Conservation (phyloP, 2,329 filamentous ascomycete genomes). For the Alternaria sp. region DNA sequence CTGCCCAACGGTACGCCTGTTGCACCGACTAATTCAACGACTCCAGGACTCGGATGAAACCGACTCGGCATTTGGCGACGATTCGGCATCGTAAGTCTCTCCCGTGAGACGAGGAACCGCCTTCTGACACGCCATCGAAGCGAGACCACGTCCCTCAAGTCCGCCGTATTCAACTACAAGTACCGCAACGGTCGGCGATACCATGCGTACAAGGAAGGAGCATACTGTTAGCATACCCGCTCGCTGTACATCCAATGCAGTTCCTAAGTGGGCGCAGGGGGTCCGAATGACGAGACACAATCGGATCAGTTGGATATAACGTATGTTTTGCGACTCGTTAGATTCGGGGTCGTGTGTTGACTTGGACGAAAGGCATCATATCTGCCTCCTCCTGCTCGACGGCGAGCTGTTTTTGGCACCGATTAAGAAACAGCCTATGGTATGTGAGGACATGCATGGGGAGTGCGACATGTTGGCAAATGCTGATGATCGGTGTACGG, state of each 20-base stretch:
- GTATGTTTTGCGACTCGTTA: conserved; percentile 11
- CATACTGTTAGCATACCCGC: conserved; percentile 31
- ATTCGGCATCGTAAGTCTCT: conserved; percentile 26
- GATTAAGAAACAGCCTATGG: conserved; percentile 29
- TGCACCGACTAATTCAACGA: background rate
- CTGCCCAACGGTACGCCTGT: no score
- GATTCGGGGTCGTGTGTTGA: conserved; percentile 1
- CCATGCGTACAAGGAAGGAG: conserved; percentile 38
- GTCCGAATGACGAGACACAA: conserved; percentile 49
- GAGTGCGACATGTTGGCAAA: background rate
- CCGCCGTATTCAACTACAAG: conserved; percentile 34
- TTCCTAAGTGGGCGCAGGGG: conserved; percentile 22
- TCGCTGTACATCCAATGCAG: background rate
- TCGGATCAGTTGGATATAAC: conserved; percentile 53
- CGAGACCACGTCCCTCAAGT: conserved; percentile 36
- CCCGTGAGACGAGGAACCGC: background rate
- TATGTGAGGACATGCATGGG: conserved; percentile 1
- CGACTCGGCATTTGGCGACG: conserved; percentile 31
- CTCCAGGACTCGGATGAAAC: conserved; percentile 26
- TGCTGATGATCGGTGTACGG: conserved; percentile 4
- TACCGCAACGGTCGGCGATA: conserved; percentile 42
- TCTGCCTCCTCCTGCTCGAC: conserved; percentile 34
- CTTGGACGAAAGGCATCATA: conserved; percentile 30
- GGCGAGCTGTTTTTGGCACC: conserved; percentile 36
- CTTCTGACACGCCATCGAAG: conserved; percentile 16